Base-by-base conservation (phyloP, 2,329 filamentous ascomycete genomes). In the Coniochaeta hoffmannii region DNA sequence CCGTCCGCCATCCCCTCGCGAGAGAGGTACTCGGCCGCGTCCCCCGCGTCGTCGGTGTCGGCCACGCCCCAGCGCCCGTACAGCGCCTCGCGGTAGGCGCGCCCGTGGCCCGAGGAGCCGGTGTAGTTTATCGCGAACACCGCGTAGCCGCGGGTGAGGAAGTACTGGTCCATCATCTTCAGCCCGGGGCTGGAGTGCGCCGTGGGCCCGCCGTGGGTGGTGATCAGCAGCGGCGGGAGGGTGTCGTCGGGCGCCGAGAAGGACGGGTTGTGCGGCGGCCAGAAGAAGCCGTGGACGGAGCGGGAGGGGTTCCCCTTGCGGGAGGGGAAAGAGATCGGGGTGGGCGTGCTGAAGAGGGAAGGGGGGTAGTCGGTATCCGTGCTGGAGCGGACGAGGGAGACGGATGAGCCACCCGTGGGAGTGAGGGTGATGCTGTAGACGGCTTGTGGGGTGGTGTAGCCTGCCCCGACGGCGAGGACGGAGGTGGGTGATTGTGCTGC, bases 71-170 rank as follows among this genome's bases (percentile, higher is more conserved):
- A 81, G 24, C 73, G 68, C 0, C 73, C 71, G 55, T 77, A 76
- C 0, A 83, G 68, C 4, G 70, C 66, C 31, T 78, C 71, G 0
- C 79, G 73, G 58, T 81, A 82, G 5, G 69, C 67, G 2, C 73
- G 69, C 1, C 79, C 78, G 61, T 79, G 77, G 1, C 75, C 78
- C 0, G 72, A 76, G 1, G 76, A 80, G 5, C 80, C 80, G 3
- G 71, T 73, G 61, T 82, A 79, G 63, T 82, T 82, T 32, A 81
- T 66, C 2, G 69, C 67, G 11, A 76, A 70, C 50, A 74, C 73
- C 1, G 78, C 78, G 55, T 76, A 83, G 3, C 79, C 80, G n/a
- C 80, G 69, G 3, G 78, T 76, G 0, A 78, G 81, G 60, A 74
- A 81, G 61, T 77, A 81, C 60, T 82, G 79, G 3, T 69, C 71